Evolutionary conservation across 139 green algal species (phyloP), one percentile per base, ranked within the genome.

Genomic region (Ulvella scutata): DNA sequence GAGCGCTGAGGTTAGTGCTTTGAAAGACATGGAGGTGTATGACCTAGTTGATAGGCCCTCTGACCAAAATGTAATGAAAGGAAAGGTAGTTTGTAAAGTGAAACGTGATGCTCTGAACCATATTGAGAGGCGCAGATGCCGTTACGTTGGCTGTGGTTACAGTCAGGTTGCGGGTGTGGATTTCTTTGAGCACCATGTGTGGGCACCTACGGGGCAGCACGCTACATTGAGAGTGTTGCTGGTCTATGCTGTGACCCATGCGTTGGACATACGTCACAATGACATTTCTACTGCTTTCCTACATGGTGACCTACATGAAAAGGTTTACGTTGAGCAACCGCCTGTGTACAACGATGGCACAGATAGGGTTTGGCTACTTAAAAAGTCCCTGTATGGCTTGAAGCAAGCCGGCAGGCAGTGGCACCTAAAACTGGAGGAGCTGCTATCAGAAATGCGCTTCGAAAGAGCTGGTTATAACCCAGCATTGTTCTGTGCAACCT

Each of bases 261-360:
- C 37, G 33, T 4, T 81, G 37, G 37, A 43, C 3, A 21, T 80
- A 3, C 20, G 39, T 0, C 40, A 78, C 0, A 21, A 81, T 2
- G 79, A 88, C 43, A 80, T 86, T 29, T 84, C 78, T 29, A 86
- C 84, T 26, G 84, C 84, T 2, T 85, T 85, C 74, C 74, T 88
- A 3, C 80, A 88, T 38, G 77, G 84, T 13, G 74, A 84, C 26
- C 43, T 89, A 38, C 77, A 79, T 9, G 80, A 84, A 36, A 34
- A 62, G 3, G 43, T 84, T 20, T 84, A 51, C 13, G 3, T 80
- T 61, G 17, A 29, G 35, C 2, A 75, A 83, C 21, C 29, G 62
- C 13, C 81, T 82, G 67, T 23, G 9, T 62, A 29, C 10, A 36
- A 23, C 29, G 13, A 62, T 62, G 44, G 44, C 9, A 6, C n/a